Evolutionary conservation across 164 flowering plant genomes (phyloP), one percentile per base, ranked within the genome.

Genomic region (Warburgia ugandensis): DNA sequence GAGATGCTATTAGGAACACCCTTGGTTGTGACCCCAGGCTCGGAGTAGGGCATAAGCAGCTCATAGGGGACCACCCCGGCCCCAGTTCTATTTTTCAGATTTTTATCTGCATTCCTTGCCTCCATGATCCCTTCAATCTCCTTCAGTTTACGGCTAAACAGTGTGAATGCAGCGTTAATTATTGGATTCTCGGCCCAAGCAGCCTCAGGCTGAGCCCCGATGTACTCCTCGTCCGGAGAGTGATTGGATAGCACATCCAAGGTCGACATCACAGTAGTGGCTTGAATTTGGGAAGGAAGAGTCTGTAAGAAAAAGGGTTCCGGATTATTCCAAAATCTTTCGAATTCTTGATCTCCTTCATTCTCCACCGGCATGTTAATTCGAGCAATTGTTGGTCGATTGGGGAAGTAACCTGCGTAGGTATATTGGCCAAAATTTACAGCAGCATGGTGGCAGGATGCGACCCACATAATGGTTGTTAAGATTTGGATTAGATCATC

Each of bases 361-460:
- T 82, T 77, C 35, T 87, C 96, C 0, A 30, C 50, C 0, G 91
- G 91, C 76, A 88, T 72, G 2, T 63, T 74, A 6, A 29, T 63
- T 37, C 96, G 55, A 0, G 83, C 71, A 16, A 70, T 70, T 2
- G 88, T 78, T 0, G 96, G 88, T 48, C 94, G 63, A 56, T 77
- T 82, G 0, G 96, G 94, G 53, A 87, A 68, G 54, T 84, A 87
- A 1, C 83, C 94, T 0, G 58, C 84, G 32, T 64, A 87, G 10
- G 59, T 53, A 49, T 82, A 84, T 46, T 87, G 88, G 0, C 87
- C 90, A 32, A 87, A 87, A 68, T 87, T 87, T 16, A 79, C 83
- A 0, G 96, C 86, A 0, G 96, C 86, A 31, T 84, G 94, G 69
- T 80, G 90, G 20, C 75, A 84, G 0, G 88, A 78, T 3, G 72